These are phyloP conservation scores for Trichosporon coremiiforme DNA, from an alignment of 1,284 basidiomycete genomes.

Conservation along the genomic window DNA sequence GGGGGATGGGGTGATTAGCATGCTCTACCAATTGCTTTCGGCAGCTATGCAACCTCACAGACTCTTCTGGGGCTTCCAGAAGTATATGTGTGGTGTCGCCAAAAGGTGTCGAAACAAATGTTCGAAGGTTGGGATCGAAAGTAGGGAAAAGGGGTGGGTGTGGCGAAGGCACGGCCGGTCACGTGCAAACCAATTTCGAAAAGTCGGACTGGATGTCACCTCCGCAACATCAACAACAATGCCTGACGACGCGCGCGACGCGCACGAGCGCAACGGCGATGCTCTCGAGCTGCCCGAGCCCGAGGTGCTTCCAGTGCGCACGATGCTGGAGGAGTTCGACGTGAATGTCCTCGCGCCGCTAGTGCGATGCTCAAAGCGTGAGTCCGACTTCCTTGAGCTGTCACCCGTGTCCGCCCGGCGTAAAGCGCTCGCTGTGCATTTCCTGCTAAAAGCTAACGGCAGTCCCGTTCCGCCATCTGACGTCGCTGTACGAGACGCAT, in stretches of 20 bases:
- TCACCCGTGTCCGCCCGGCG: no score
- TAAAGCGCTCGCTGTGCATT: neutral
- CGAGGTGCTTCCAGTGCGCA: slow-evolving; percentile 54
- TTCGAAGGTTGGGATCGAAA: no score
- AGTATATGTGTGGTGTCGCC: no score
- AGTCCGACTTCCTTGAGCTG: no score
- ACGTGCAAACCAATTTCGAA: neutral
- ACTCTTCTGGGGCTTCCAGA: neutral
- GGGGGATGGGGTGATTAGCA: no score
- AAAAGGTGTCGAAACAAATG: no score
- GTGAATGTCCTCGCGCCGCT: slow-evolving; percentile 62
- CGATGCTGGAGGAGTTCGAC: slow-evolving; percentile 57
- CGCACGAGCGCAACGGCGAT: no score
- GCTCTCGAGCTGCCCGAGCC: slow-evolving; percentile 43
- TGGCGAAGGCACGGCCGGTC: neutral
- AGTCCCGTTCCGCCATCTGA: slow-evolving; percentile 63
- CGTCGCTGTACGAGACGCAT: slow-evolving; percentile 63
- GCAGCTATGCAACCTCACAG: no score
- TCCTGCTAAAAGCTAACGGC: slow-evolving; percentile 5
- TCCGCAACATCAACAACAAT: slow-evolving; percentile 19
- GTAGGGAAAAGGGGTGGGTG: no score
- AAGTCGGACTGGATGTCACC: neutral
- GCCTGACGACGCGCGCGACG: slow-evolving; percentile 20
- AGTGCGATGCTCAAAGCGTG: slow-evolving; percentile 63
- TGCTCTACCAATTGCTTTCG: no score